These are phyloP conservation scores for Lentinula edodes DNA, from an alignment of 768 basidiomycete species.

Conservation along the genomic window DNA sequence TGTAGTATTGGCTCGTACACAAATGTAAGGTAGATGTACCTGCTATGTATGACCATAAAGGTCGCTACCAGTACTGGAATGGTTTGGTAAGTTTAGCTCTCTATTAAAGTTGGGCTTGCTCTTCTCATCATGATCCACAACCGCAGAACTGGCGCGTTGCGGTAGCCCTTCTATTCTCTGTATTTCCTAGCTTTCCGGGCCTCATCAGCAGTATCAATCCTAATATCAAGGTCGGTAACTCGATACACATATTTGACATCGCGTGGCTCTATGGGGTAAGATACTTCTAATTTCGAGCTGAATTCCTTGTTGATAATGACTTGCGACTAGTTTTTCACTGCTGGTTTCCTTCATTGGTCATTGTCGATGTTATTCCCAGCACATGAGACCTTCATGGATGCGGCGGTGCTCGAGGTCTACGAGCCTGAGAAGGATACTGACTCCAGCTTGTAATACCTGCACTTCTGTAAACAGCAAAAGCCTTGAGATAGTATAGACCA, in stretches of 20 bases:
- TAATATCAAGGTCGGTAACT: conserved; percentile 54
- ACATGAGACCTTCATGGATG: conserved; percentile 33
- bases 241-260: conserved; percentile 56
- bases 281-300: conserved; percentile 2
- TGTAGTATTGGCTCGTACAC: conserved; percentile 76
- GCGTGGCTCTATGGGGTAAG: conserved; percentile 74
- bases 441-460: background rate
- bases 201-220: conserved; percentile 71
- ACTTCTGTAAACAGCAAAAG: background rate
- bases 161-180: conserved; percentile 59
- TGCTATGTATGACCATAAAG: conserved; percentile 76
- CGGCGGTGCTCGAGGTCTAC: conserved; percentile 16
- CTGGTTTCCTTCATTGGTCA: conserved; percentile 27
- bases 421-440: conserved; percentile 10
- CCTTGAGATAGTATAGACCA: background rate
- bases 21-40: conserved; percentile 70
- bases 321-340: conserved; percentile 30
- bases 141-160: conserved; percentile 78
- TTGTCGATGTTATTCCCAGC: conserved; percentile 37
- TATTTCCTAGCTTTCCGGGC: conserved; percentile 72
- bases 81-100: conserved; percentile 52
- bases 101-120: no score
- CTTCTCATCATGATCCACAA: background rate
- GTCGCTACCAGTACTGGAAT: conserved; percentile 70
- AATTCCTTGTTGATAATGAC: background rate